Base-by-base conservation (phyloP, 257 asterid genomes). In the Plectranthus barbatus region DNA sequence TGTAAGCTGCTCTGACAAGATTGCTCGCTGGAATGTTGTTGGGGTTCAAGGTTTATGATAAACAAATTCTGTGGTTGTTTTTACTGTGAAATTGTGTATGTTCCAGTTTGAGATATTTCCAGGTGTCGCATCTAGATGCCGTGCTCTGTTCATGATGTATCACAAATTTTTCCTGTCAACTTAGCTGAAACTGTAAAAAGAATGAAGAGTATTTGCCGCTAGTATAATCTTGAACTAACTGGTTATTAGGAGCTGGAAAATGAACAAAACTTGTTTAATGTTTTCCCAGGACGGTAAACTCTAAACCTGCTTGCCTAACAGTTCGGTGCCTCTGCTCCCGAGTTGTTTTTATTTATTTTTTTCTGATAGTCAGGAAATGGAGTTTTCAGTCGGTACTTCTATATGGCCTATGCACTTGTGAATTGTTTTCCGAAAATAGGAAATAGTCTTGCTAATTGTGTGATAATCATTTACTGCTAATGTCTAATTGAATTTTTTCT, bases 1-100 rank as follows among this genome's bases (percentile, higher is more conserved):
- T 3, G 95, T 89, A 33, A 89, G 99, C 88, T 92, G 97, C 83
- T 86, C 96, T 72, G 97, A 92, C 71, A 92, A 92, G 86, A 89
- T 92, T 79, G 95, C 94, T 46, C 93, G 94, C 4, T 86, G 99
- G 99, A 89, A 85, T 66, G 87, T 84, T 68, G 88, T 86, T 50
- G 99, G 99, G 71, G 86, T 92, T 77, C 99, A 92, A 89, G 99
- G 99, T 89, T 68, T 62, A 36, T 31, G 40, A 66, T 62, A 53
- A 40, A 76, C 57, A 29, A 56, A 14, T 69, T 65, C 45, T 9
- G 47, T 23, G 59, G 39, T 45, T 68, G 15, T 37, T 42, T 57
- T 61, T 3, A 23, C 18, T 31, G 24, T 11, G 7, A 45, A 45
- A 19, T 34, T 15, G 37, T 1, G 18, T 65, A n/a, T 45, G 6